Conservation (phyloP, 2,329 filamentous ascomycete species). For the Chalara sp. region DNA sequence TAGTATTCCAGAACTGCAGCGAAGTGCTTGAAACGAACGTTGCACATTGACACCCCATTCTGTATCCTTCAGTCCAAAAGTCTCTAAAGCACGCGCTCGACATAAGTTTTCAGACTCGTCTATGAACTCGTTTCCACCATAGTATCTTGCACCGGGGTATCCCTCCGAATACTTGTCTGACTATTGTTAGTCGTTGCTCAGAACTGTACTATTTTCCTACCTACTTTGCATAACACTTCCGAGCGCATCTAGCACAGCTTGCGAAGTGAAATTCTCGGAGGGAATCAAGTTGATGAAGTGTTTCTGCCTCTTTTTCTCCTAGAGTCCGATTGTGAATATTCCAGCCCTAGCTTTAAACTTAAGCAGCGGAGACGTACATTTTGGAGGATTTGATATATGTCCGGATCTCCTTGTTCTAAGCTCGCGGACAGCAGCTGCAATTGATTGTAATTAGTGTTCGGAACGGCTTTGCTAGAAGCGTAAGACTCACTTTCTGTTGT, state of each 20-base stretch:
- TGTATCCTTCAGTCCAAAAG: conserved; percentile 75
- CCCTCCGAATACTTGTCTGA: conserved; percentile 96
- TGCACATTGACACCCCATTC: conserved; percentile 98
- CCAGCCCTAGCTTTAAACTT: neutral
- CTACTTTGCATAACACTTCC: conserved; percentile 93
- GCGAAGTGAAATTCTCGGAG: conserved; percentile 92
- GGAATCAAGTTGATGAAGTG: conserved; percentile 98
- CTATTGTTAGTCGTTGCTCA: conserved; percentile 31
- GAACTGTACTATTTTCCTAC: conserved; percentile 27
- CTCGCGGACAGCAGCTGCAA: conserved; percentile 69
- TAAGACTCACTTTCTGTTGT: conserved; percentile 48
- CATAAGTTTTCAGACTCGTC: conserved; percentile 85
- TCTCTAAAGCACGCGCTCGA: conserved; percentile 81
- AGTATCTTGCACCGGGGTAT: conserved; percentile 93
- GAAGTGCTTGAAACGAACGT: conserved; percentile 40
- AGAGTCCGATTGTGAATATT: conserved; percentile 7
- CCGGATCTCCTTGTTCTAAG: conserved; percentile 78
- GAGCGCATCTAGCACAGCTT: conserved; percentile 83
- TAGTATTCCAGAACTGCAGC: conserved; percentile 7
- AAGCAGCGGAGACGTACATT: conserved; percentile 49
- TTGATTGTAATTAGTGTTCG: conserved; percentile 9
- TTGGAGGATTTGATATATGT: conserved; percentile 83
- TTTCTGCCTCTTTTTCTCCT: conserved; percentile 96
- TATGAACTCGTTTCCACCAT: conserved; percentile 94
- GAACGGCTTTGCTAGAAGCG: neutral